phyloP scores from a whole-genome alignment of 441 rosid genomes.

The Oxalis stricta region DNA sequence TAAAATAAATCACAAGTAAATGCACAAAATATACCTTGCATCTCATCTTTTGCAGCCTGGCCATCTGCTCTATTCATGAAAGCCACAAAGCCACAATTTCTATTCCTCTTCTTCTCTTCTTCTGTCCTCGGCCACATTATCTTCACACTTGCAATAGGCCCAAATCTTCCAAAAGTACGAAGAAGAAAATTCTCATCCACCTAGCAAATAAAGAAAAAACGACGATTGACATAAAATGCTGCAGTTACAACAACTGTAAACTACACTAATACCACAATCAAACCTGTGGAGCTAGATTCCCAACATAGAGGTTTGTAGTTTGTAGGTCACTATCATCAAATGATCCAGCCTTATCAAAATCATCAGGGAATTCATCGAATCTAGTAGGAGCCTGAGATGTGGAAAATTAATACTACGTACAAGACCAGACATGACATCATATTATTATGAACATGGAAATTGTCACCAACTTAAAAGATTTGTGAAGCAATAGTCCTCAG shows the following conservation, averaged over 20 bases:
- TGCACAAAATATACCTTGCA: slow-evolving; percentile 75
- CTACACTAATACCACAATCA: slow-evolving; percentile 7
- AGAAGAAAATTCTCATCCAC: slow-evolving; percentile 98
- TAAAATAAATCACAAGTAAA: too few relatives aligned
- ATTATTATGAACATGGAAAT: not conserved
- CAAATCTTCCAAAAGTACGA: slow-evolving; percentile 99
- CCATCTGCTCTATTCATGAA: slow-evolving; percentile 97
- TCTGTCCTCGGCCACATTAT: slow-evolving; percentile 99
- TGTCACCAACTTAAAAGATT: not conserved
- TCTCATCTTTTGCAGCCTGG: slow-evolving; percentile 99
- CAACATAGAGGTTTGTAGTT: slow-evolving; percentile 95
- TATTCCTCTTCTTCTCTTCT: slow-evolving; percentile 80
- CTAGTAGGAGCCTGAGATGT: slow-evolving; percentile 69
- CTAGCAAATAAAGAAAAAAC: slow-evolving; percentile 24
- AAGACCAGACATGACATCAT: not conserved
- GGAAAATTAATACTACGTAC: not conserved
- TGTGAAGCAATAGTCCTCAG: not conserved
- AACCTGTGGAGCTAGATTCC: slow-evolving; percentile 95
- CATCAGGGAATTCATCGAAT: slow-evolving; percentile 92
- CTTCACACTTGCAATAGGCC: slow-evolving; percentile 99
- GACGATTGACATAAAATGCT: not conserved
- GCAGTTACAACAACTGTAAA: not conserved
- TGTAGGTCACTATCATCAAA: slow-evolving; percentile 99
- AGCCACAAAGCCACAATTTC: slow-evolving; percentile 97
- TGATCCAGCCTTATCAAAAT: slow-evolving; percentile 90